These are phyloP conservation scores for Vigna mungo DNA, from an alignment of 306 rosid genomes.

Conservation along the genomic window DNA sequence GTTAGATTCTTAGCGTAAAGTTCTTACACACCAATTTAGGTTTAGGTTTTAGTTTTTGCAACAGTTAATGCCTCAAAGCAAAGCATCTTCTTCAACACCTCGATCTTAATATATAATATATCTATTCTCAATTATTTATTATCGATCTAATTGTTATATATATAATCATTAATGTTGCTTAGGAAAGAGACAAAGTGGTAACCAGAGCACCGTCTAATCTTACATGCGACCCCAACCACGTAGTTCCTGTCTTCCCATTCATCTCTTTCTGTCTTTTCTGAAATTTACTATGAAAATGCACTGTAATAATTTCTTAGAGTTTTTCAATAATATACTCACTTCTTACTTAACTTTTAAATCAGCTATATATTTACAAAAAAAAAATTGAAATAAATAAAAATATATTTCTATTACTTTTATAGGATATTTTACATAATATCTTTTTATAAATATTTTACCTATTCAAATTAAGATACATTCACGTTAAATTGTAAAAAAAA, in stretches of 20 bases:
- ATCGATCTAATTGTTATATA: conserved; percentile 12
- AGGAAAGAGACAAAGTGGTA: conserved; percentile 40
- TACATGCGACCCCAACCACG: neutral
- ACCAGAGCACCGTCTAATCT: neutral
- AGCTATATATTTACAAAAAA: too few species aligned
- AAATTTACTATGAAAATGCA: too few species aligned
- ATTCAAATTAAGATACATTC: too few species aligned
- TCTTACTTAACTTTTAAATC: too few species aligned
- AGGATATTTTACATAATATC: too few species aligned
- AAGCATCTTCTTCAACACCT: conserved; percentile 58
- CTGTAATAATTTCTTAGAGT: too few species aligned
- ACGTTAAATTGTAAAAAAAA: too few species aligned
- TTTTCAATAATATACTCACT: too few species aligned
- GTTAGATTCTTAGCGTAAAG: conserved; percentile 83
- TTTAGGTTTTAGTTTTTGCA: conserved; percentile 12
- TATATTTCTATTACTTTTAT: too few species aligned
- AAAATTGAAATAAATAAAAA: too few species aligned
- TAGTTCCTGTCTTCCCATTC: neutral
- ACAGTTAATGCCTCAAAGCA: conserved; percentile 62
- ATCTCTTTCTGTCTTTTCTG: too few species aligned
- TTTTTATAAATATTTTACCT: too few species aligned
- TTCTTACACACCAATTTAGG: conserved; percentile 39
- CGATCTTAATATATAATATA: neutral
- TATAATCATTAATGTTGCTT: conserved; percentile 45
- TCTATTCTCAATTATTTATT: conserved; percentile 8